Evolutionary conservation across 257 asterid genomes (phyloP).

Genomic region (Craterostigma plantagineum): DNA sequence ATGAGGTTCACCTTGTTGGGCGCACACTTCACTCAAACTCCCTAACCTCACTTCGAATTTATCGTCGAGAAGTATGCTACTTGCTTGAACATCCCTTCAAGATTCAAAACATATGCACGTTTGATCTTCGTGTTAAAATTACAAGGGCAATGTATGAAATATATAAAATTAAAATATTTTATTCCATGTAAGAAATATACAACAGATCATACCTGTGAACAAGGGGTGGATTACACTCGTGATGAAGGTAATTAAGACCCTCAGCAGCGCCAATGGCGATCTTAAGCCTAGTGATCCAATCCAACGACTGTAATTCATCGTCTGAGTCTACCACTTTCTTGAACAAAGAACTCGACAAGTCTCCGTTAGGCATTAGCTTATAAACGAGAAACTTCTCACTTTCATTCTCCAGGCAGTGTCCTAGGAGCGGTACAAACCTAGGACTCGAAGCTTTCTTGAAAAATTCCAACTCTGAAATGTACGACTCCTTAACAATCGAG

Average conservation of each 20-base stretch:
- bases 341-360: conserved; percentile 67
- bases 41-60: conserved; percentile 79
- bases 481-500: conserved; percentile 38
- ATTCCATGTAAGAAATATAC: conserved; percentile 1
- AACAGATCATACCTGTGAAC: conserved; percentile 99
- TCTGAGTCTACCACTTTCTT: conserved; percentile 40
- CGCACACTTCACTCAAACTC: conserved; percentile 61
- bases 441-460: conserved; percentile 60
- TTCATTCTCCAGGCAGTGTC: conserved; percentile 87
- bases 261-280: conserved; percentile 93
- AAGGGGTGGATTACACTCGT: conserved; percentile 75
- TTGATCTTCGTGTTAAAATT: neutral
- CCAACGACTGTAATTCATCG: conserved; percentile 62
- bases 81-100: conserved; percentile 74
- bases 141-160: neutral
- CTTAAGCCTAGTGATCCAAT: conserved; percentile 92
- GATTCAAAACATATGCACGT: neutral
- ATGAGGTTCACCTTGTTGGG: conserved; percentile 56
- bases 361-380: conserved; percentile 72
- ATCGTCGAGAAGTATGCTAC: conserved; percentile 82
- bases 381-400: conserved; percentile 65
- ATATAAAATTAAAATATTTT: neutral
- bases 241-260: conserved; percentile 72
- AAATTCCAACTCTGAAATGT: conserved; percentile 46
- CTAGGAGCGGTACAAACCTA: conserved; percentile 69